A percentile compares a stretch with the other conserved stretches of the same genome.
These are phyloP conservation scores for Suillus decipiens DNA, from an alignment of 768 basidiomycete species.

Conservation along the genomic window DNA sequence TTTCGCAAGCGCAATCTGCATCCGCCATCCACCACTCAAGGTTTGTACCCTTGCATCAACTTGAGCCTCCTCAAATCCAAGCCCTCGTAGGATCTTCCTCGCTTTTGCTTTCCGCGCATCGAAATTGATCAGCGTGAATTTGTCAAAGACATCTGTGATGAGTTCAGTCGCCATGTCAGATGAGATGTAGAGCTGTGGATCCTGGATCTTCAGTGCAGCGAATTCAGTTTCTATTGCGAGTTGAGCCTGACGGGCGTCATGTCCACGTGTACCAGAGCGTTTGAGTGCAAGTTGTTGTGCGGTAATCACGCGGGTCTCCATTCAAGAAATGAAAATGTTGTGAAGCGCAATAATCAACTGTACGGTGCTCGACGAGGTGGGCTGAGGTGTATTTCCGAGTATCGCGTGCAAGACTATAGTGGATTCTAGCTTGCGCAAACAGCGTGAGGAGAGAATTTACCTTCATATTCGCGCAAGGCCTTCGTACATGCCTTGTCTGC, in stretches of 20 bases:
- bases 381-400: constrained; percentile 5
- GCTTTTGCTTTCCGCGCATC: constrained; percentile 33
- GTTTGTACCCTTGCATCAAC: constrained; percentile 32
- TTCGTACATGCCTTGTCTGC: constrained; percentile 11
- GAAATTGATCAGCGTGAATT: constrained; percentile 11
- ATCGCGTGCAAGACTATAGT: constrained; percentile 11
- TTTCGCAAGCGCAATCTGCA: constrained; percentile 58
- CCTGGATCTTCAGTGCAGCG: constrained; percentile 6
- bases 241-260: constrained; percentile 16
- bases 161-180: constrained; percentile 11
- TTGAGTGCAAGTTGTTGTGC: constrained; percentile 14
- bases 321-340: constrained; percentile 13
- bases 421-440: not conserved
- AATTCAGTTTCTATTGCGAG: constrained; percentile 13
- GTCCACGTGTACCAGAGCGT: constrained; percentile 14
- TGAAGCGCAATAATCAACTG: constrained; percentile 10
- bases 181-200: constrained; percentile 13
- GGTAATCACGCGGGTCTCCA: not conserved
- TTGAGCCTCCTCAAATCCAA: constrained; percentile 53
- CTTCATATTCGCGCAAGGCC: constrained; percentile 15
- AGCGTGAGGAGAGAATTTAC: not conserved
- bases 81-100: constrained; percentile 51
- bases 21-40: constrained; percentile 68
- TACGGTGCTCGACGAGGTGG: not conserved
- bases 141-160: constrained; percentile 14